Evolutionary conservation across 2,329 filamentous ascomycete species (phyloP).

Genomic region (Didymella pinodella): DNA sequence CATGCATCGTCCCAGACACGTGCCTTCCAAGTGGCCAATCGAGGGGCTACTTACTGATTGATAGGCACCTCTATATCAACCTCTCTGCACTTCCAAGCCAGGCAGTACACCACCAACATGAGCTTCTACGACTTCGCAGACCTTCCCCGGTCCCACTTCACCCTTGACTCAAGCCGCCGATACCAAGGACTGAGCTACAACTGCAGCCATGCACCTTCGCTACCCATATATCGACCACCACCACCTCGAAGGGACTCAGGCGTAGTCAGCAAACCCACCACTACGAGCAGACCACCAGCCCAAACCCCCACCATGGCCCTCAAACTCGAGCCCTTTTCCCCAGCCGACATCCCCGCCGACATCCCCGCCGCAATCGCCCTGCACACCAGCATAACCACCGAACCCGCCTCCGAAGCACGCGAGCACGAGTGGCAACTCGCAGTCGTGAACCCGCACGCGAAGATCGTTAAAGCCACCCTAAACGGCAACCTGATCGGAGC

Average conservation of each 20-base stretch:
- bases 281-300: not conserved
- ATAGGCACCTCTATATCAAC: not conserved
- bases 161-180: constrained; percentile 3
- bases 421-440: constrained; percentile 1
- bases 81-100: not conserved
- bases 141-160: constrained; percentile 1
- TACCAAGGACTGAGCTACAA: constrained; percentile 16
- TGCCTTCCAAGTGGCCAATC: not conserved
- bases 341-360: not conserved
- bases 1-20: not conserved
- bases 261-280: not conserved
- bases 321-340: not conserved
- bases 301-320: not conserved
- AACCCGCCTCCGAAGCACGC: not conserved
- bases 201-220: not conserved
- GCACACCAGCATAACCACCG: not conserved
- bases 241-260: constrained; percentile 10
- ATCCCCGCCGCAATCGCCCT: not conserved
- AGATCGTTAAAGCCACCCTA: not conserved
- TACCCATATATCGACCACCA: not conserved
- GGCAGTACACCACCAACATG: constrained; percentile 1
- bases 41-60: not conserved
- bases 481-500: not conserved
- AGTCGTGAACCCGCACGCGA: not conserved
- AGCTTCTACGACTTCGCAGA: constrained; percentile 12